A percentile compares a stretch with the other conserved stretches of the same genome.
Conservation (phyloP, 495 filamentous ascomycete genomes). For the Cryomyces minteri region DNA sequence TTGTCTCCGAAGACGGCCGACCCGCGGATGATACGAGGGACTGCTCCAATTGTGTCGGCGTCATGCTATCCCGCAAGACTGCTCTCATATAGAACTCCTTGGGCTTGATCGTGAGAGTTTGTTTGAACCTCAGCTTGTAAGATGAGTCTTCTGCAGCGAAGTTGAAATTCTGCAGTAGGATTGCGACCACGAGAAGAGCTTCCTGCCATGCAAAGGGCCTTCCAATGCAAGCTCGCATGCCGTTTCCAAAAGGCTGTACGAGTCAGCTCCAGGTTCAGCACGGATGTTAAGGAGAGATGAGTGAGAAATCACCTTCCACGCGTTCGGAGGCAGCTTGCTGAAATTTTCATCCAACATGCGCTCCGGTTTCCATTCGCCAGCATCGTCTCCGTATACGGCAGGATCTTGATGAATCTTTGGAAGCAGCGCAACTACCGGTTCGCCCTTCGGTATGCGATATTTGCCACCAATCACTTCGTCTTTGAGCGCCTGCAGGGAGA, state of each 20-base stretch:
- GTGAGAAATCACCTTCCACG: constrained; percentile 27
- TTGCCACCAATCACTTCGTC: constrained; percentile 41
- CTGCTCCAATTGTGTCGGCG: constrained; percentile 36
- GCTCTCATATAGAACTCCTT: constrained; percentile 54
- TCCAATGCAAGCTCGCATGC: constrained; percentile 31
- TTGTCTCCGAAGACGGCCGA: constrained; percentile 7
- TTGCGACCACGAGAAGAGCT: constrained; percentile 29
- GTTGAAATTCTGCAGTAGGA: constrained; percentile 46
- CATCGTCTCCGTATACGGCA: constrained; percentile 38
- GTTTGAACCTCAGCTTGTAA: constrained; percentile 48
- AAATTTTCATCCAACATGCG: constrained; percentile 46
- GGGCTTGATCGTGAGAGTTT: constrained; percentile 63
- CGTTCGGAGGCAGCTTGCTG: constrained; percentile 30
- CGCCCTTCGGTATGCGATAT: constrained; percentile 42
- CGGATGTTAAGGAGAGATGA: constrained; percentile 1
- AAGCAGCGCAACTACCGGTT: constrained; percentile 41
- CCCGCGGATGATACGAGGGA: constrained; percentile 19
- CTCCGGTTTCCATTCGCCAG: constrained; percentile 38
- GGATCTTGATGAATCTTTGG: constrained; percentile 48
- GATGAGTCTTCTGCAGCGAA: constrained; percentile 33
- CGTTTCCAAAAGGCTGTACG: constrained; percentile 35
- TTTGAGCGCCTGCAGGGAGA: constrained; percentile 29
- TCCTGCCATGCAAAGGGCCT: constrained; percentile 49
- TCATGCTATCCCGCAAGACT: constrained; percentile 35
- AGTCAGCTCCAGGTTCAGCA: no score